These are phyloP conservation scores for Chaetomiaceae sp. DNA, from an alignment of 2,329 filamentous ascomycete species.

Conservation along the genomic window DNA sequence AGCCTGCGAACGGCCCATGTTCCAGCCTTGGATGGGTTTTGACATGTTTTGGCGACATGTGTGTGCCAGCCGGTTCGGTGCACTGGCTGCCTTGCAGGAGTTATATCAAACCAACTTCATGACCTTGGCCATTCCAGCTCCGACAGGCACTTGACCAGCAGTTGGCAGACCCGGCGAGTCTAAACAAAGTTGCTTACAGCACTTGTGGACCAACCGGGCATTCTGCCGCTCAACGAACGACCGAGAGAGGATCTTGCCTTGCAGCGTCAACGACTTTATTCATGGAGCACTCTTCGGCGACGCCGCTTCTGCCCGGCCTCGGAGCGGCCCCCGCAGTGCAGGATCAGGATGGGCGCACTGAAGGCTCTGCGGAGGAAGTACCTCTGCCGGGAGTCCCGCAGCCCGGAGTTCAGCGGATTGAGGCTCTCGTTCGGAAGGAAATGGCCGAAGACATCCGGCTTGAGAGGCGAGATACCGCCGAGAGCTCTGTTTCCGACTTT, in stretches of 20 bases:
- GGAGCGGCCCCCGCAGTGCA: background rate
- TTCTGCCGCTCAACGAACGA: background rate
- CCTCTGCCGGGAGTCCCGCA: slow-evolving; percentile 9
- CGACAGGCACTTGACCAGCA: background rate
- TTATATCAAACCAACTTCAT: background rate
- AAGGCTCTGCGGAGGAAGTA: background rate
- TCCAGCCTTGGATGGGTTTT: background rate
- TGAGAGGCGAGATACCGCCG: slow-evolving; percentile 17
- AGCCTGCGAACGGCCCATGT: background rate
- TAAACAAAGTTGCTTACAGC: background rate
- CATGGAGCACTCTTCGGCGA: background rate
- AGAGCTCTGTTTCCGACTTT: slow-evolving; percentile 13
- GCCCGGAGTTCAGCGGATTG: background rate
- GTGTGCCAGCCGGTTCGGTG: background rate
- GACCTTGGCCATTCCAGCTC: no score
- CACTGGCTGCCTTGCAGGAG: background rate
- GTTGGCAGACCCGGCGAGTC: background rate
- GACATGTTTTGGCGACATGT: background rate
- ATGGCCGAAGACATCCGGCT: slow-evolving; percentile 3
- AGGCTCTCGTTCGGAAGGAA: slow-evolving; percentile 14
- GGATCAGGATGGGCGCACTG: background rate
- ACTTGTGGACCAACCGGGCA: background rate
- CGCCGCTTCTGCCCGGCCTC: background rate
- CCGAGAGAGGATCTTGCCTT: background rate
- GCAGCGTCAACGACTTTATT: background rate